Evolutionary conservation across 331 rosid species (phyloP), one percentile per base, ranked within the genome.

Genomic region (Quercus lobata): DNA sequence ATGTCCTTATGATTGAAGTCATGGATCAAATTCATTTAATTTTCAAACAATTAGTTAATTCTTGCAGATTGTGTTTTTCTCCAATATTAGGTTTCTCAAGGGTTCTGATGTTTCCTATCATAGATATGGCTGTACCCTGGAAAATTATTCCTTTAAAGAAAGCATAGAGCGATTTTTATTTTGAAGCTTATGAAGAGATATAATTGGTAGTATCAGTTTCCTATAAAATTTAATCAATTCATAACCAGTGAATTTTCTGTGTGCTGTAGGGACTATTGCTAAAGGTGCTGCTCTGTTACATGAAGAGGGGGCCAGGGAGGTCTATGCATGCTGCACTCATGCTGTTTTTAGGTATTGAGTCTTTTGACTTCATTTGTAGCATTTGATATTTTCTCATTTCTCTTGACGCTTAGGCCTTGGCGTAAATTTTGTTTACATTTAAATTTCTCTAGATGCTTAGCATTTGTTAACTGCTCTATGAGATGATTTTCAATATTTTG

Each of bases 241-340:
- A 54, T 41, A 21, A n/a, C 78, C 66, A 24, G 34, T 76, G 56
- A 24, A 22, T 49, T 49, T 57, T 16, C 21, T 3, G 54, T 21
- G 21, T 1, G 15, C 44, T 75, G 72, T 83, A 89, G 92, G 91
- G 75, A 95, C 99, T 73, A 95, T 95, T 73, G 79, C 98, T 32
- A 89, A 89, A 76, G 92, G 92, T 72, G 92, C 92, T 57, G 92
- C 87, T 62, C 88, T 89, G 25, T 82, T 87, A 49, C 92, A 87
- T 74, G 85, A 87, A 81, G 92, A 85, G 82, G 92, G 92, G 14
- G 92, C 92, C 18, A 83, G 86, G 82, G 92, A 89, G 73, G 92
- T 89, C 30, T 89, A 87, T 85, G 92, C 99, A 60, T 95, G 99
- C 82, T 91, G 99, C 76, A 90, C 91, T 57, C 99, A 95, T 83